Percentiles rank a stretch among this genome's conserved stretches.
These are phyloP conservation scores for Talaromyces amestolkiae DNA, from an alignment of 2,329 filamentous ascomycete species.

Conservation along the genomic window DNA sequence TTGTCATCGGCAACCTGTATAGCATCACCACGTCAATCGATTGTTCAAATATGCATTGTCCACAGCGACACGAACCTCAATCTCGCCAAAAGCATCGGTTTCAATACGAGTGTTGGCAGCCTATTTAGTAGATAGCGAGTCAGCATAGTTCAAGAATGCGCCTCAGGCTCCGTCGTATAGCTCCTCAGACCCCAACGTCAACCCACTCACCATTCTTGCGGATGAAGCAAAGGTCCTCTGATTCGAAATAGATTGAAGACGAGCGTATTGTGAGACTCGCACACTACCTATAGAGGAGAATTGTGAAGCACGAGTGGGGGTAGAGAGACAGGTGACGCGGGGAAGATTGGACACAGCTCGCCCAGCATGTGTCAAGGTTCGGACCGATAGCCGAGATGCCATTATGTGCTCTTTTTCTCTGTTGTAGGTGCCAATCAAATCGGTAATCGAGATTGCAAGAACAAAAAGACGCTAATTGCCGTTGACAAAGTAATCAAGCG, in stretches of 20 bases:
- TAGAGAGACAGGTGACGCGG: conserved; percentile 28
- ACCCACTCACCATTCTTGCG: conserved; percentile 36
- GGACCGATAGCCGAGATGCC: conserved; percentile 21
- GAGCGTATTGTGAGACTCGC: conserved; percentile 33
- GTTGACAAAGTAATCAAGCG: background rate
- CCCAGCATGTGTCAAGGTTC: conserved; percentile 35
- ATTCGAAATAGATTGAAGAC: conserved; percentile 36
- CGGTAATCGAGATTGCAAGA: background rate
- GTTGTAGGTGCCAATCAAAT: conserved; percentile 11
- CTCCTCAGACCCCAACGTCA: background rate
- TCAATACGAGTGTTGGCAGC: conserved; percentile 68
- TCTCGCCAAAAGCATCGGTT: conserved; percentile 95
- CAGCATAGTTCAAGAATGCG: background rate
- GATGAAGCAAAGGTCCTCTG: conserved; percentile 40
- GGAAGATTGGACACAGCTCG: conserved; percentile 34
- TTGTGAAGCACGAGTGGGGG: conserved; percentile 27
- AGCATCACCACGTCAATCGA: background rate
- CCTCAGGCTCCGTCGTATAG: background rate
- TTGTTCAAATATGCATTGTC: background rate
- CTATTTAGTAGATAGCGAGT: conserved; percentile 23
- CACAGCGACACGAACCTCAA: conserved; percentile 56
- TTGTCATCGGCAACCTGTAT: conserved; percentile 72
- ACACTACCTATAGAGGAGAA: conserved; percentile 28
- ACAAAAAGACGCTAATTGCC: conserved; percentile 2
- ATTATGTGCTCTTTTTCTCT: conserved; percentile 4